These are phyloP conservation scores for Candida smagusa DNA, from an alignment of 1,139 yeast genomes.

Conservation along the genomic window DNA sequence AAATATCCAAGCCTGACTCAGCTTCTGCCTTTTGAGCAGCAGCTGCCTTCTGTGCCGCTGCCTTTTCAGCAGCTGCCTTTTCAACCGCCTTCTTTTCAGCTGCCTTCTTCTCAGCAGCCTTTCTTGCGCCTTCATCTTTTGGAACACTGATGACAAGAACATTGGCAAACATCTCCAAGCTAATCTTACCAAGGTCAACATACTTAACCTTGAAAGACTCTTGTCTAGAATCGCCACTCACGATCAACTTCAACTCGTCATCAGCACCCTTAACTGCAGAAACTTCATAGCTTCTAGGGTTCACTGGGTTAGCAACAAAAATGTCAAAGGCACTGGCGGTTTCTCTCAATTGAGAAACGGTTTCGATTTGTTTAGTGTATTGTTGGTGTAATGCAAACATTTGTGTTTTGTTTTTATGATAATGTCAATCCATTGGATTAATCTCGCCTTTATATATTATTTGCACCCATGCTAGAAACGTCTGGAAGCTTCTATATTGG, in stretches of 20 bases:
- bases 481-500: conserved; percentile 2
- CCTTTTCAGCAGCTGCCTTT: not conserved
- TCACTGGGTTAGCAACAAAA: conserved; percentile 4
- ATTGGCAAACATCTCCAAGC: conserved; percentile 4
- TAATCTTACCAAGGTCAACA: conserved; percentile 5
- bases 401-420: not conserved
- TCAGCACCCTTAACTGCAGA: conserved; percentile 4
- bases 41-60: not conserved
- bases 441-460: not conserved
- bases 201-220: conserved; percentile 4
- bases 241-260: conserved; percentile 6
- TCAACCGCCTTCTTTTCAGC: conserved; percentile 1
- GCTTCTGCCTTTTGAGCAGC: not conserved
- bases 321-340: conserved; percentile 4
- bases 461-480: not conserved
- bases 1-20: conserved; percentile 1
- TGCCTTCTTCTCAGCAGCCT: not conserved
- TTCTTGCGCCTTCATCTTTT: conserved; percentile 7
- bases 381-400: not conserved
- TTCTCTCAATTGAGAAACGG: conserved; percentile 3
- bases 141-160: conserved; percentile 5
- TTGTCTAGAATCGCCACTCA: conserved; percentile 5
- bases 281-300: conserved; percentile 7
- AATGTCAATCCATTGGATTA: not conserved
- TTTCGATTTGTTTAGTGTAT: not conserved